A percentile compares a stretch with the other conserved stretches of the same genome.
Conservation (phyloP, 2,329 filamentous ascomycete species). For the Botrytis byssoidea region DNA sequence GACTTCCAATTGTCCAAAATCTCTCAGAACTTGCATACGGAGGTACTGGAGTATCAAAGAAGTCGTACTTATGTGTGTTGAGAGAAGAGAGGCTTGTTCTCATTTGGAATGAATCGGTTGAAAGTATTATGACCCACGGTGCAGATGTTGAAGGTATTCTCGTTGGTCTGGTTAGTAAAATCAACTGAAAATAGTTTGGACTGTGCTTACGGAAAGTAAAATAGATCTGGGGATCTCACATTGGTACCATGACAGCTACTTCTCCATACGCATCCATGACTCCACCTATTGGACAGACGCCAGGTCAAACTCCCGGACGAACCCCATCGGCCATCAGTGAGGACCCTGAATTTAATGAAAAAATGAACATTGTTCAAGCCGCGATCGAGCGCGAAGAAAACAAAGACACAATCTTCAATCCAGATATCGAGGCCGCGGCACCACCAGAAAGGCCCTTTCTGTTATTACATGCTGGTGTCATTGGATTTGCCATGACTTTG, state of each 20-base stretch:
- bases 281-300: conserved; percentile 17
- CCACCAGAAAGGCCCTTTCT: conserved; percentile 27
- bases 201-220: neutral
- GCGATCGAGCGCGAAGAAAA: conserved; percentile 29
- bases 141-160: conserved; percentile 28
- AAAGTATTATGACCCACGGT: conserved; percentile 28
- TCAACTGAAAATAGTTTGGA: neutral
- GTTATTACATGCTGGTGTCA: conserved; percentile 26
- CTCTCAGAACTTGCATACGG: conserved; percentile 48
- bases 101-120: conserved; percentile 30
- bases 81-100: conserved; percentile 28
- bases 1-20: conserved; percentile 45
- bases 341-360: conserved; percentile 23
- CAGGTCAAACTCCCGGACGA: conserved; percentile 14
- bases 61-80: conserved; percentile 27
- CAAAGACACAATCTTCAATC: conserved; percentile 26
- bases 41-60: conserved; percentile 20
- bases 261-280: conserved; percentile 24
- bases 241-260: conserved; percentile 25
- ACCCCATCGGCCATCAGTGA: conserved; percentile 22
- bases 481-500: conserved; percentile 27
- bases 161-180: conserved; percentile 25
- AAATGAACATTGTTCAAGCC: conserved; percentile 26
- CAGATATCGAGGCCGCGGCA: conserved; percentile 23
- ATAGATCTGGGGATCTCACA: conserved; percentile 31